Base-by-base conservation (phyloP, 257 asterid species). In the Nemophila menziesii region DNA sequence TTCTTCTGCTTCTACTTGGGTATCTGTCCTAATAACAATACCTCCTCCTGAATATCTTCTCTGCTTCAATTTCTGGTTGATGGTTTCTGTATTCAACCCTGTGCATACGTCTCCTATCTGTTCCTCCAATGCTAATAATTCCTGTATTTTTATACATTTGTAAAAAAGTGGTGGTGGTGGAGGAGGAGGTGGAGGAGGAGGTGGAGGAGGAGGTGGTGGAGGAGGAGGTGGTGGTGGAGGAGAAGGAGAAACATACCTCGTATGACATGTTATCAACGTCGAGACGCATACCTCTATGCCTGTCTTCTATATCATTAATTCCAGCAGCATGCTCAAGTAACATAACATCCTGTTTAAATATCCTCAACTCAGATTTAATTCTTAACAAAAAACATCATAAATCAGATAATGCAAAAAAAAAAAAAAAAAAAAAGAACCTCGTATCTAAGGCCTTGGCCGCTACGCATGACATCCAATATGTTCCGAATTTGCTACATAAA, bases 231-330 rank as follows among this genome's bases (percentile, higher is more conserved):
- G n/a, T n/a, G n/a, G n/a, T n/a, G n/a, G n/a, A n/a, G n/a, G n/a
- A n/a, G n/a, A n/a, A n/a, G n/a, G n/a, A n/a, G n/a, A 14, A 8
- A 24, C 39, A 33, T 34, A 66, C 78, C 73, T 70, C 78, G 27
- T 70, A 70, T 14, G 78, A 70, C 78, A 70, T 70, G 54, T 70
- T 62, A 58, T 70, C 78, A 22, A 70, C 70, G 43, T 70, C 78
- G 1, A 70, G 70, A 16, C 78, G 78, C 78, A 70, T 70, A 62
- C 66, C 78, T 46, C 73, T 56, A 52, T 70, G 78, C 41, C 57
- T 67, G 55, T 70, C 78, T 39, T 57, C 57, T 22, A 61, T 29
- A 47, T 65, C 70, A 16, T 61, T 54, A 67, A 62, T 65, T 47
- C 78, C 73, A 11, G 58, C 64, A 3, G 78, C 61, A 29, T 65